phyloP scores from a whole-genome alignment of 129 eudicot species.

The Flaveria sonorensis region DNA sequence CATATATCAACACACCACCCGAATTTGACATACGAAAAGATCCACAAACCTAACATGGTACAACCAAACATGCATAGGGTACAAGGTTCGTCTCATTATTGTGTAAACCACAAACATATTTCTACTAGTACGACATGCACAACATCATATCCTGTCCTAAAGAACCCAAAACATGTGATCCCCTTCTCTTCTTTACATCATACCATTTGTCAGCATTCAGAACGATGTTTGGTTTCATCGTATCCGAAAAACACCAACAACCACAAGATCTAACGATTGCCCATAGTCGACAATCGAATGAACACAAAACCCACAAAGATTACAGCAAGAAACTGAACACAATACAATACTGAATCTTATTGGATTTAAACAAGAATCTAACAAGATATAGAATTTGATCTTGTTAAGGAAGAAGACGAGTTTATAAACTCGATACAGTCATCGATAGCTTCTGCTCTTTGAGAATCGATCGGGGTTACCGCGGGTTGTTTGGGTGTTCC shows the following conservation, averaged over 20 bases:
- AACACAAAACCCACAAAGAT: constrained; percentile 13
- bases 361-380: constrained; percentile 10
- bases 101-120: constrained; percentile 18
- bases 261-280: constrained; percentile 24
- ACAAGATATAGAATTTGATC: constrained; percentile 57
- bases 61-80: not conserved
- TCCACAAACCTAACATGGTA: not conserved
- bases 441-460: constrained; percentile 62
- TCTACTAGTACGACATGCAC: constrained; percentile 16
- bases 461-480: constrained; percentile 50
- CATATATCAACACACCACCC: not conserved
- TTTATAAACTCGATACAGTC: constrained; percentile 71
- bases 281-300: not conserved
- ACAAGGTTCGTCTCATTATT: constrained; percentile 5
- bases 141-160: constrained; percentile 8
- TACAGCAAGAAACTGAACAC: not conserved
- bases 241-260: not conserved
- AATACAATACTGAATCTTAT: constrained; percentile 10
- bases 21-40: constrained; percentile 8
- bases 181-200: not conserved
- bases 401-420: constrained; percentile 54
- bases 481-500: constrained; percentile 41
- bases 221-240: constrained; percentile 9
- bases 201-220: constrained; percentile 1
- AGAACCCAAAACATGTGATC: constrained; percentile 19